Conservation (phyloP, 2,329 filamentous ascomycete species). For the Penicillium oxalicum region DNA sequence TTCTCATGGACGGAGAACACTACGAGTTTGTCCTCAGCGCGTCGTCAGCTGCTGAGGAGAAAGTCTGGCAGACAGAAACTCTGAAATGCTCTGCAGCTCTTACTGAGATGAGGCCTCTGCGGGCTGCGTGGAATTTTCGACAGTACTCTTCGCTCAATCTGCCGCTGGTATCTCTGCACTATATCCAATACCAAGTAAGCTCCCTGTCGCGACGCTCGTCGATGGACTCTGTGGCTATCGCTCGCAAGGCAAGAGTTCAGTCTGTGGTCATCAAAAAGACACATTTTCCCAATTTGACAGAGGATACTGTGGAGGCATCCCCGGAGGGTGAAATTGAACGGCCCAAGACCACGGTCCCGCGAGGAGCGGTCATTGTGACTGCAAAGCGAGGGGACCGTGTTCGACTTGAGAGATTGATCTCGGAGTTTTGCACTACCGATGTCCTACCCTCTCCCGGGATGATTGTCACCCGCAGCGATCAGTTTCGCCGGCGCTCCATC, state of each 20-base stretch:
- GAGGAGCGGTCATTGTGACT: conserved; percentile 62
- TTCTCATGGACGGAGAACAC: conserved; percentile 68
- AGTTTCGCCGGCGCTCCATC: conserved; percentile 69
- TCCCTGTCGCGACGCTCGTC: conserved; percentile 55
- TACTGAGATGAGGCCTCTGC: conserved; percentile 47
- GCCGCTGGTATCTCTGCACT: conserved; percentile 67
- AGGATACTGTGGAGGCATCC: conserved; percentile 40
- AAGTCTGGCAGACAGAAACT: conserved; percentile 70
- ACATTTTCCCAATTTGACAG: conserved; percentile 56
- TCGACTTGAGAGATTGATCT: conserved; percentile 65
- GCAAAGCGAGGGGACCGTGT: conserved; percentile 70
- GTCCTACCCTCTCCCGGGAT: conserved; percentile 78
- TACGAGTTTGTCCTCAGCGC: conserved; percentile 85
- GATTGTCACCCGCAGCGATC: conserved; percentile 59
- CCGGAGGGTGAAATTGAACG: conserved; percentile 59
- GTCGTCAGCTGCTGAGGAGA: conserved; percentile 72
- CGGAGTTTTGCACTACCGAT: conserved; percentile 80
- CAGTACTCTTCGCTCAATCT: conserved; percentile 49
- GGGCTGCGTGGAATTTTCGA: conserved; percentile 23
- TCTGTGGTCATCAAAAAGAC: conserved; percentile 88
- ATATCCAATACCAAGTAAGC: conserved; percentile 67
- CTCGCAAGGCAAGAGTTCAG: conserved; percentile 62
- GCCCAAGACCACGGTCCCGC: conserved; percentile 73
- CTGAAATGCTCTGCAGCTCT: conserved; percentile 47
- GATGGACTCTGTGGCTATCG: conserved; percentile 70